These are phyloP conservation scores for Lathyrus sativus DNA, from an alignment of 306 rosid genomes.

Conservation along the genomic window DNA sequence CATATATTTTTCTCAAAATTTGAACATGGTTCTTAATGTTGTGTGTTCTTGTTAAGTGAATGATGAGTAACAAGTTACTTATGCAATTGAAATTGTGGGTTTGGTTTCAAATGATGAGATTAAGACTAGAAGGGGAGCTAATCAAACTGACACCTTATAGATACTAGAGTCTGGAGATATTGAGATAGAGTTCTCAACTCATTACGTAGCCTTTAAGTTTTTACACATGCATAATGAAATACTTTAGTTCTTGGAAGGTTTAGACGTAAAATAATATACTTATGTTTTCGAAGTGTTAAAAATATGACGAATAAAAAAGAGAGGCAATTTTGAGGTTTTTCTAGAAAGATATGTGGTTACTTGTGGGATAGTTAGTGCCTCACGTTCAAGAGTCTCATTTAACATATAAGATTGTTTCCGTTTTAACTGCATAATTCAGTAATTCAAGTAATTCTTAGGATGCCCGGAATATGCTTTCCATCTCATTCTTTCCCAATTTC, in stretches of 20 bases:
- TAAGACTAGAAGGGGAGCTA: not conserved
- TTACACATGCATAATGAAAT: not conserved
- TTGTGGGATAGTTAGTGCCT: not conserved
- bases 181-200: not conserved
- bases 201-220: not conserved
- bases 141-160: not conserved
- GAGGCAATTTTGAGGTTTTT: not conserved
- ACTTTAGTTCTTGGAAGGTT: not conserved
- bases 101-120: not conserved
- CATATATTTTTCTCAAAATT: not conserved
- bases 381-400: not conserved
- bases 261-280: not conserved
- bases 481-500: slow-evolving; percentile 29
- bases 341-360: slow-evolving; percentile 7
- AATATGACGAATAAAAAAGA: not conserved
- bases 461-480: slow-evolving; percentile 1
- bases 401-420: not conserved
- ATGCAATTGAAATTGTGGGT: not conserved
- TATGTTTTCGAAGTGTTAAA: not conserved
- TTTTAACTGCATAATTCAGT: slow-evolving; percentile 18
- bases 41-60: not conserved
- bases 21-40: not conserved
- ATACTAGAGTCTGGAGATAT: not conserved
- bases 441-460: slow-evolving; percentile 33
- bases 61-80: not conserved